A percentile compares a stretch with the other conserved stretches of the same genome.
Conservation (phyloP, 2,329 filamentous ascomycete species). For the Colletotrichum brevisporum region DNA sequence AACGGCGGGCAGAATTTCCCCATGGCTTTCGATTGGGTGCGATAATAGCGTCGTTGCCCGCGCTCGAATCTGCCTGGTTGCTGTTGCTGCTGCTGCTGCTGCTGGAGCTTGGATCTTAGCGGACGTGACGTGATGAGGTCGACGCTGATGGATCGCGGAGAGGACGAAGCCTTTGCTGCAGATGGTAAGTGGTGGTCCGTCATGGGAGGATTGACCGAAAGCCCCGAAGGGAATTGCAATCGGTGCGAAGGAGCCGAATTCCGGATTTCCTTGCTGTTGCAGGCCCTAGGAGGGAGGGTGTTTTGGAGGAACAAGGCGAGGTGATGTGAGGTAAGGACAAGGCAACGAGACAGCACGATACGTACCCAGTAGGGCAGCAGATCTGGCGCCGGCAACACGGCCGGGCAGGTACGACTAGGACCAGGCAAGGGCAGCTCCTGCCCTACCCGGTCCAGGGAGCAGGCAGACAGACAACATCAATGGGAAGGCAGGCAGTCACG, state of each 20-base stretch:
- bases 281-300: no score
- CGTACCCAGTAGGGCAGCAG: no score
- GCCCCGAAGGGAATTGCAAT: neutral
- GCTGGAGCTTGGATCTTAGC: no score
- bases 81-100: no score
- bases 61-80: no score
- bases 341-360: no score
- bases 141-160: neutral
- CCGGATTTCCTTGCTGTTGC: neutral
- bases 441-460: neutral
- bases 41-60: no score
- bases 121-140: neutral
- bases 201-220: neutral
- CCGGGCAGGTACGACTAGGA: neutral
- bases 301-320: neutral
- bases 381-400: neutral
- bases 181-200: constrained; percentile 3
- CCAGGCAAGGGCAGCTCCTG: neutral
- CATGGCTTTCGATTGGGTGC: no score
- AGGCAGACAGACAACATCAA: neutral
- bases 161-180: neutral
- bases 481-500: no score
- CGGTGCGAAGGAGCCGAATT: constrained; percentile 16
- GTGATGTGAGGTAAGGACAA: no score
- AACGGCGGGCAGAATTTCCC: neutral